These are phyloP conservation scores for Exophiala spinifera DNA, from an alignment of 2,329 filamentous ascomycete species.

Conservation along the genomic window DNA sequence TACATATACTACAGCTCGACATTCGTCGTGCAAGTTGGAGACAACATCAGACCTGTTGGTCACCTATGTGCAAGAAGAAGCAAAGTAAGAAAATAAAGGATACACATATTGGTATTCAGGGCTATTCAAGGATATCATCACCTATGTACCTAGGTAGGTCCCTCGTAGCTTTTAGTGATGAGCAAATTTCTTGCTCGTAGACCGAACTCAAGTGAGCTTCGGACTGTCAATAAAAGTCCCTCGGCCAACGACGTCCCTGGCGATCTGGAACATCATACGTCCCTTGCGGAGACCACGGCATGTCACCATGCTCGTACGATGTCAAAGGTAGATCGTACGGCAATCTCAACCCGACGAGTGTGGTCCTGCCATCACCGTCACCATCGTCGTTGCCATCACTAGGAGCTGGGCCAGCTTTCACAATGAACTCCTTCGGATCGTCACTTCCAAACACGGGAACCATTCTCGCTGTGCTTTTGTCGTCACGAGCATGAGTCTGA, in stretches of 20 bases:
- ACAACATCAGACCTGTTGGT: too few relatives aligned
- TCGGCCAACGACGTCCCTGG: conserved; percentile 13
- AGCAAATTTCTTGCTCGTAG: too few relatives aligned
- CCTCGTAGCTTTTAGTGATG: too few relatives aligned
- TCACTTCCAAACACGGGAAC: conserved; percentile 66
- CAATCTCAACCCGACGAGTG: conserved; percentile 67
- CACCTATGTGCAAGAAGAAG: too few relatives aligned
- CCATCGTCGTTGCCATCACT: neutral
- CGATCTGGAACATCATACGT: conserved; percentile 17
- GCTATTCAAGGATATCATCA: too few relatives aligned
- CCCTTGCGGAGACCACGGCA: conserved; percentile 62
- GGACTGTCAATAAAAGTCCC: conserved; percentile 6
- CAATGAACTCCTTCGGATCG: conserved; percentile 39
- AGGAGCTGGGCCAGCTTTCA: too few relatives aligned
- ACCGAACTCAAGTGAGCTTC: too few relatives aligned
- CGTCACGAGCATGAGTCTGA: neutral
- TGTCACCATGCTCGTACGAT: conserved; percentile 60
- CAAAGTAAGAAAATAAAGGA: too few relatives aligned
- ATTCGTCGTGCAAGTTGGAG: too few relatives aligned
- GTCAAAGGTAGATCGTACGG: conserved; percentile 78
- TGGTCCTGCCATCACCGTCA: conserved; percentile 11
- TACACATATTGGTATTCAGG: too few relatives aligned
- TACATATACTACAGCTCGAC: too few relatives aligned
- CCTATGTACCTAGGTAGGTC: too few relatives aligned
- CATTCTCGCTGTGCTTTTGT: conserved; percentile 52